Conservation (phyloP, 1,284 basidiomycete genomes). For the Ceraceosorus guamensis region DNA sequence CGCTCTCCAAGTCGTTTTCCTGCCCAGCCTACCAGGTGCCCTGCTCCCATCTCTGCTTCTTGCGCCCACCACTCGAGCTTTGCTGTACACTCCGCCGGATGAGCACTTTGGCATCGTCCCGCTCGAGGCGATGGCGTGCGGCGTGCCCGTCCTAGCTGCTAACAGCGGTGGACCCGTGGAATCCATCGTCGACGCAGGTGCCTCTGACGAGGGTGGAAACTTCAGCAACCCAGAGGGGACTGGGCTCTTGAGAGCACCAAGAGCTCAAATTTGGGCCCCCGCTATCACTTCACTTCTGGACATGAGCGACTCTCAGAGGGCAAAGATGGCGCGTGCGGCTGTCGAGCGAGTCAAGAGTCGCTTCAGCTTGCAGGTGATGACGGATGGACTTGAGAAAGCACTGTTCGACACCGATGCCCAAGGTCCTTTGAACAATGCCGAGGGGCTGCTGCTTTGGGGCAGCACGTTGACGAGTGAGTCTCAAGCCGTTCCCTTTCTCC, state of each 20-base stretch:
- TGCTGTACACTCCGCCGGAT: constrained; percentile 88
- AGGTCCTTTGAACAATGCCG: constrained; percentile 22
- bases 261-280: constrained; percentile 20
- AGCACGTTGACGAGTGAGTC: constrained; percentile 8
- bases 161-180: constrained; percentile 87
- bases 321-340: constrained; percentile 8
- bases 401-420: constrained; percentile 20
- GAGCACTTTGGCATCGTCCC: constrained; percentile 98
- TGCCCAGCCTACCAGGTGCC: constrained; percentile 36
- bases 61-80: constrained; percentile 26
- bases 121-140: constrained; percentile 87
- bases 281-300: constrained; percentile 20
- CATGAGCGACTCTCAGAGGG: constrained; percentile 9
- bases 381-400: constrained; percentile 19
- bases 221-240: constrained; percentile 20
- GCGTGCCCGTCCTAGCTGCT: constrained; percentile 80
- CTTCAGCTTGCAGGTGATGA: constrained; percentile 26
- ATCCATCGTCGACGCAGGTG: constrained; percentile 62
- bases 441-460: constrained; percentile 30
- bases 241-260: constrained; percentile 25
- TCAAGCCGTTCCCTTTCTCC: background rate
- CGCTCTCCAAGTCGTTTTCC: constrained; percentile 26
- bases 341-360: constrained; percentile 13
- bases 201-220: background rate
- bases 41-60: constrained; percentile 35